Evolutionary conservation across 441 rosid species (phyloP).

Genomic region (Gossypium aridum): DNA sequence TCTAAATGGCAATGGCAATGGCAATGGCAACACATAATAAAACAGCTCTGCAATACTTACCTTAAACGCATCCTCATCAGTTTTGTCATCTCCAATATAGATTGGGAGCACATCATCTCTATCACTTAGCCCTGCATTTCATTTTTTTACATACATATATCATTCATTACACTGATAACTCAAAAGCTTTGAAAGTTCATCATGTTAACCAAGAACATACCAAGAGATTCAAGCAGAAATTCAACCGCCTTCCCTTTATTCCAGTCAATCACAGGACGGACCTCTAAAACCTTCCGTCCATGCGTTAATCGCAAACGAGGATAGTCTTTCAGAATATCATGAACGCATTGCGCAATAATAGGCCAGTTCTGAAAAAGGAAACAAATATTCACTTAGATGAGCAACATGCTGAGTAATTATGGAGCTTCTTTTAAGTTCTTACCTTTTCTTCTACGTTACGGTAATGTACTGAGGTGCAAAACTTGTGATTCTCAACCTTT

Average conservation of each 20-base stretch:
- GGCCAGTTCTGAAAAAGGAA: conserved; percentile 64
- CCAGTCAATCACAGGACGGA: conserved; percentile 94
- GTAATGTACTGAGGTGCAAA: conserved; percentile 90
- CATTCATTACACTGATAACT: neutral
- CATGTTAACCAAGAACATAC: conserved; percentile 25
- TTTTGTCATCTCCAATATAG: conserved; percentile 76
- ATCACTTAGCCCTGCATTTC: conserved; percentile 43
- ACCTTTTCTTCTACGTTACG: conserved; percentile 96
- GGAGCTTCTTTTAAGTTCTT: neutral
- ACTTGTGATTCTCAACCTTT: conserved; percentile 91
- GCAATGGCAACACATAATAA: neutral
- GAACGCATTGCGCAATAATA: conserved; percentile 71
- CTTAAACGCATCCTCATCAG: conserved; percentile 96
- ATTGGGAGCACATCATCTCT: conserved; percentile 70
- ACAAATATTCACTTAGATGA: conserved; percentile 1
- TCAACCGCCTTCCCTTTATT: conserved; percentile 91
- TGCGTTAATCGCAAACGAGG: conserved; percentile 84
- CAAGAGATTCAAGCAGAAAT: conserved; percentile 80
- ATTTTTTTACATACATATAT: neutral
- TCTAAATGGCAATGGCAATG: neutral
- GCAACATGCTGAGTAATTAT: neutral
- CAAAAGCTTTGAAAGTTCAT: neutral
- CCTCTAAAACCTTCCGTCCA: conserved; percentile 98
- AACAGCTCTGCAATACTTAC: conserved; percentile 20
- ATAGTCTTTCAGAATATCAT: conserved; percentile 65